Evolutionary conservation across 441 rosid species (phyloP).

Genomic region (Populus hybrid): DNA sequence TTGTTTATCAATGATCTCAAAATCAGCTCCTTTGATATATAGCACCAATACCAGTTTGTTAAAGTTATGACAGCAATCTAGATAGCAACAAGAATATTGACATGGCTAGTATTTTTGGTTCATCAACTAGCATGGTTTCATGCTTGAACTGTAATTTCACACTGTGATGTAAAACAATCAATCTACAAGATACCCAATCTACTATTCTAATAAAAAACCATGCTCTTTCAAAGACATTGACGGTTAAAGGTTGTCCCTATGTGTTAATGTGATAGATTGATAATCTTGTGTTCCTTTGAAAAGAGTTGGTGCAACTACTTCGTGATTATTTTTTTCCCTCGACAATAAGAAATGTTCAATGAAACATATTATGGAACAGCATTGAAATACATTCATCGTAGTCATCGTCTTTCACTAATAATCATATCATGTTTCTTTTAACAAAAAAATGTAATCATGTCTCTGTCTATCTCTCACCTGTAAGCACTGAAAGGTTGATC

Average conservation of each 20-base stretch:
- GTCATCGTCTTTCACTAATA: background rate
- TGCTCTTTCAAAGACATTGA: background rate
- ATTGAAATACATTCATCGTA: background rate
- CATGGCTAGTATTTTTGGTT: background rate
- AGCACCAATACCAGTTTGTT: background rate
- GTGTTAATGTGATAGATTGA: background rate
- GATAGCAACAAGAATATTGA: background rate
- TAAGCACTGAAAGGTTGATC: slow-evolving; percentile 47
- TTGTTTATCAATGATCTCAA: background rate
- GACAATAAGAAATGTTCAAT: background rate
- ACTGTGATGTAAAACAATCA: background rate
- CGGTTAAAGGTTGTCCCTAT: background rate
- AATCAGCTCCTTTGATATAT: background rate
- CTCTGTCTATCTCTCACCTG: slow-evolving; percentile 41
- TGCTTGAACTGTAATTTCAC: background rate
- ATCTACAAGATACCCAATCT: background rate
- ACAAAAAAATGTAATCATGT: background rate
- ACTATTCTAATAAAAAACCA: background rate
- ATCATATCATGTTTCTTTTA: background rate
- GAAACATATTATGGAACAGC: background rate
- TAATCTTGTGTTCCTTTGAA: background rate
- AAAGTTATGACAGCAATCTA: background rate
- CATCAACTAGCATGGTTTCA: background rate
- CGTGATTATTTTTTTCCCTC: background rate
- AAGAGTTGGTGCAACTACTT: background rate